Conservation (phyloP, 495 filamentous ascomycete genomes). For the Cercophora sp. region DNA sequence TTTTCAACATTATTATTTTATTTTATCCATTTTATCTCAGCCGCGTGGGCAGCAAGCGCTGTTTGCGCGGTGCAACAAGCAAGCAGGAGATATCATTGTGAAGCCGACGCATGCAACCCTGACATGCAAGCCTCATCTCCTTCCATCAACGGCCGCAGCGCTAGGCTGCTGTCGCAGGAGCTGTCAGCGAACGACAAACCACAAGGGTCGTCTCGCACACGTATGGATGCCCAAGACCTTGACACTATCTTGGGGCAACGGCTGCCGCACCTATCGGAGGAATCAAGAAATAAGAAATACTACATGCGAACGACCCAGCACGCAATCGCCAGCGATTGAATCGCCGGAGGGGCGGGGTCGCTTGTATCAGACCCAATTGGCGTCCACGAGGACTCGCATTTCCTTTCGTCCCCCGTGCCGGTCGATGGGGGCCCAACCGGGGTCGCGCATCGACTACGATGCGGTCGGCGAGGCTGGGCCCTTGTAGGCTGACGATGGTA, state of each 20-base stretch:
- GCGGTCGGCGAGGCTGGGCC: no score
- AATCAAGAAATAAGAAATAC: background rate
- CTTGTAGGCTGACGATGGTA: no score
- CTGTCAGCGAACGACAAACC: background rate
- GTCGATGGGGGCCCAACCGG: no score
- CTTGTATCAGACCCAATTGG: background rate
- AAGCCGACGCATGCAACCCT: background rate
- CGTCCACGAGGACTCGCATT: background rate
- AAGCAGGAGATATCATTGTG: background rate
- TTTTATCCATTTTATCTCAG: background rate
- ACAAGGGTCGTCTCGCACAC: background rate
- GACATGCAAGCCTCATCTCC: background rate
- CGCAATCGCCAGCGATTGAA: background rate
- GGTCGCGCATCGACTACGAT: no score
- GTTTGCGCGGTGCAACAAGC: no score
- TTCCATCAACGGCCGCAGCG: background rate
- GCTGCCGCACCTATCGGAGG: slow-evolving; percentile 2
- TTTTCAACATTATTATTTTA: background rate
- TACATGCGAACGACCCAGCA: background rate
- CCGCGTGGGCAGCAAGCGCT: no score
- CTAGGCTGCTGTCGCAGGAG: background rate
- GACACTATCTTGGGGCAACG: background rate
- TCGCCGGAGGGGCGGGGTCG: background rate
- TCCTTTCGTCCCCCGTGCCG: no score
- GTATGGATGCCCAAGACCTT: slow-evolving; percentile 4